Base-by-base conservation (phyloP, 1,139 yeast genomes). In the Geotrichum macrosporum region DNA sequence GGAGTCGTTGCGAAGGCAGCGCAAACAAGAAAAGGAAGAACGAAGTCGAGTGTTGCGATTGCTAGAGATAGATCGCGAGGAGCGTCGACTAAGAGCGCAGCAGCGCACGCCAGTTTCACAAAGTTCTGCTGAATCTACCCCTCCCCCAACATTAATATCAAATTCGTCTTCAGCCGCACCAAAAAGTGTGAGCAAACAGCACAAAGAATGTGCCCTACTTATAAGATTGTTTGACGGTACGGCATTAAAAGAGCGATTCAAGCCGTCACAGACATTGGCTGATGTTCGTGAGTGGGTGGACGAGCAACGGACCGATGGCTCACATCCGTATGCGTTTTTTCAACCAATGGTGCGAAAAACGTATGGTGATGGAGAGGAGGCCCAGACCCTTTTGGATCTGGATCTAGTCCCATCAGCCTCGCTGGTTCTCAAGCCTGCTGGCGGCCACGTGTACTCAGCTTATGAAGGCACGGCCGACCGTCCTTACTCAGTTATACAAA, bases 211-310 rank as follows among this genome's bases (percentile, higher is more conserved):
- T 55, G 63, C 69, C 0, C 61, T 80, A 18, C 67, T 77, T 1
- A 70, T 80, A 26, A 70, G 81, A 51, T 62, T 77, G 19, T 68
- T 80, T 50, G 81, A 80, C 57, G 85, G 86, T 0, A 64, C 67
- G 3, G 68, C 79, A 0, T 53, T 79, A 3, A 69, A 64, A 48
- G 72, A 74, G 31, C 67, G 62, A 16, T 80, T 81, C 53, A 48
- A 56, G 3, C 52, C 70, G 0, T 50, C 65, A 19, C 73, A 75
- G 19, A 71, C 78, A 1, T 68, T 80, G 37, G 62, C 63, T 35
- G 76, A 73, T 46, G 88, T 82, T 4, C 71, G 92, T 45, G 61
- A 60, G 16, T 83, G 87, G 86, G 70, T 83, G 5, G 86, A 80
- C 52, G 55, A 55, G 5, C 73, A 74, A 51, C 67, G 80, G 46